Evolutionary conservation across 176 grass and related monocot species (phyloP), one percentile per base, ranked within the genome.

Genomic region (Thinopyrum elongatum): DNA sequence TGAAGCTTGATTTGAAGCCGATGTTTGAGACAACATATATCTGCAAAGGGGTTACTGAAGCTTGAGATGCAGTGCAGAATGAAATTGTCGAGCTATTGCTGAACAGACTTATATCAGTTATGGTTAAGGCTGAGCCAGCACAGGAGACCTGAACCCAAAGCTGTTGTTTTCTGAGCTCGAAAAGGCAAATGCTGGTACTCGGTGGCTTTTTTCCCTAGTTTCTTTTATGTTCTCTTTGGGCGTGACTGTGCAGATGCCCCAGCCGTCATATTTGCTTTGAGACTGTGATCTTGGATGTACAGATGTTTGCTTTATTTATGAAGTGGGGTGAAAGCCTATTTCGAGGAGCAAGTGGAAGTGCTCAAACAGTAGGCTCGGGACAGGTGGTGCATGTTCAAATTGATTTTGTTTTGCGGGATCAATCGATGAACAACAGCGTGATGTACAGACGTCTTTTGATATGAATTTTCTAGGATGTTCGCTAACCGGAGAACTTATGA

Each of bases 341-440:
- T 86, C 4, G 33, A 34, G 4, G 80, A 78, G 81, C 41, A 75
- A 61, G 72, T 29, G 85, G 26, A 60, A 51, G 16, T 70, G 78
- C 25, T 80, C 84, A 59, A 35, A 36, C 51, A 61, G 53, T 76
- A 76, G 15, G 75, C 67, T 27, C 80, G 10, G 25, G 39, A 19
- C 68, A 78, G 70, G 4, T 79, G 77, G 76, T 21, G 14, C 80
- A 49, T 71, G 82, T 82, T 84, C 72, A 82, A 91, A 89, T 74
- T 49, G 35, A 36, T 36, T 7, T 36, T 36, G 35, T 36, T 85
- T 89, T 42, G 79, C 85, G 85, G 46, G n/a, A 34, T 59, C 85
- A 81, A 82, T 76, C 21, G 90, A 65, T 31, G 69, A 85, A 84
- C 80, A 17, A 25, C 87, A 90, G 78, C 82, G 55, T 11, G 53